Evolutionary conservation across 2,329 filamentous ascomycete genomes (phyloP).

Genomic region (Ceratocystis harringtonii): DNA sequence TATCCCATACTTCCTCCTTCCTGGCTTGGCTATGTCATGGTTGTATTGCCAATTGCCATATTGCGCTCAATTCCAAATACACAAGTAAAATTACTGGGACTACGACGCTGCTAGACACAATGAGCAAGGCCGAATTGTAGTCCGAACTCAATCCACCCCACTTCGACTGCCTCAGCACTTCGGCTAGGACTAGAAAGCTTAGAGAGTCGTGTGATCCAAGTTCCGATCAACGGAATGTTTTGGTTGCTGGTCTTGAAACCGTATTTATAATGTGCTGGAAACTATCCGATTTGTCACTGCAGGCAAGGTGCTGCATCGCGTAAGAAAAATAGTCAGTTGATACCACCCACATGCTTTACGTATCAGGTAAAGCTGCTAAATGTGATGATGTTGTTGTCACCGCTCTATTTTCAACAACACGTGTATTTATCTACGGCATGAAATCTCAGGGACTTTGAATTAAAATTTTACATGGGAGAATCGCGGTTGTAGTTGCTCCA

Average conservation of each 20-base stretch:
- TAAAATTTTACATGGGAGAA: too few relatives aligned
- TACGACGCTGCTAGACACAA: neutral
- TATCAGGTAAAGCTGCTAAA: too few relatives aligned
- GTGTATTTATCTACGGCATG: too few relatives aligned
- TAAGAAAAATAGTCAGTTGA: neutral
- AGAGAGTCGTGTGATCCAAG: neutral
- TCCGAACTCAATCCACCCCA: neutral
- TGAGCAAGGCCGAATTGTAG: neutral
- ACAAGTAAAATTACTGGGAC: neutral
- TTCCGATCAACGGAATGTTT: neutral
- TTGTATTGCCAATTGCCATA: too few relatives aligned
- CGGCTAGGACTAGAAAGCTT: neutral
- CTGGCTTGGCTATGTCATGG: neutral
- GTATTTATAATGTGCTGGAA: neutral
- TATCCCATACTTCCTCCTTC: neutral
- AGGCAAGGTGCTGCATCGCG: neutral
- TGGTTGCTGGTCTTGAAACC: neutral
- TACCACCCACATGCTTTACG: too few relatives aligned
- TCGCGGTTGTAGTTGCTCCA: too few relatives aligned
- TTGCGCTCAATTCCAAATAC: neutral
- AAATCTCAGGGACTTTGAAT: too few relatives aligned
- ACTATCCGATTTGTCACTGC: neutral
- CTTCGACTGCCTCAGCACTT: neutral
- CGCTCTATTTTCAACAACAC: too few relatives aligned
- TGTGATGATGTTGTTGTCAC: too few relatives aligned